Conservation (phyloP, 108 stramenopile species). For the Halocafeteria seosinensis region DNA sequence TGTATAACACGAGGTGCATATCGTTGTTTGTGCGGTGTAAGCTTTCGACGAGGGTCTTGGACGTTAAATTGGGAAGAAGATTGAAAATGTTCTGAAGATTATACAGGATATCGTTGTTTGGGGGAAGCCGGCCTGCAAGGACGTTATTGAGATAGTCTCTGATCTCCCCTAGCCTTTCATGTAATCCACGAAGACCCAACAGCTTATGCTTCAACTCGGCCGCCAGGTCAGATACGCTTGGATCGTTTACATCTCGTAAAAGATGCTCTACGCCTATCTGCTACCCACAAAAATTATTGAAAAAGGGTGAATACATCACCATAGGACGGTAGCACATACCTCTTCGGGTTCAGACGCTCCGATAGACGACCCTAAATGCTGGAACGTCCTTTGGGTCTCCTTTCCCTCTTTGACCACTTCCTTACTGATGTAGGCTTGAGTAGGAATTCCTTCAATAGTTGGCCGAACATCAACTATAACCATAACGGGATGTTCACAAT, state of each 20-base stretch:
- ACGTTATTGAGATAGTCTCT: slow-evolving; percentile 66
- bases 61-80: slow-evolving; percentile 86
- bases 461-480: slow-evolving; percentile 93
- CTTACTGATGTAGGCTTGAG: slow-evolving; percentile 75
- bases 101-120: slow-evolving; percentile 68
- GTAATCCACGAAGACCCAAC: slow-evolving; percentile 61
- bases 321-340: too few relatives aligned
- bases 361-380: slow-evolving; percentile 66
- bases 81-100: slow-evolving; percentile 86
- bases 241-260: slow-evolving; percentile 95
- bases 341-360: slow-evolving; percentile 89
- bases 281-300: too few relatives aligned
- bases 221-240: slow-evolving; percentile 77
- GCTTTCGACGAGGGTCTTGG: slow-evolving; percentile 64
- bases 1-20: slow-evolving; percentile 65
- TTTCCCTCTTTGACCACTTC: slow-evolving; percentile 57
- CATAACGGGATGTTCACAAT: slow-evolving; percentile 67
- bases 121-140: slow-evolving; percentile 21
- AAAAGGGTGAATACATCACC: too few relatives aligned
- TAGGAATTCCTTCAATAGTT: slow-evolving; percentile 69
- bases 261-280: slow-evolving; percentile 94
- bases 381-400: slow-evolving; percentile 68
- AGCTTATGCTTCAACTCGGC: slow-evolving; percentile 78
- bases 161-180: slow-evolving; percentile 73
- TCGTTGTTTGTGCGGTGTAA: slow-evolving; percentile 92